Conservation (phyloP, 345 rosid genomes). For the Turritis glabra region DNA sequence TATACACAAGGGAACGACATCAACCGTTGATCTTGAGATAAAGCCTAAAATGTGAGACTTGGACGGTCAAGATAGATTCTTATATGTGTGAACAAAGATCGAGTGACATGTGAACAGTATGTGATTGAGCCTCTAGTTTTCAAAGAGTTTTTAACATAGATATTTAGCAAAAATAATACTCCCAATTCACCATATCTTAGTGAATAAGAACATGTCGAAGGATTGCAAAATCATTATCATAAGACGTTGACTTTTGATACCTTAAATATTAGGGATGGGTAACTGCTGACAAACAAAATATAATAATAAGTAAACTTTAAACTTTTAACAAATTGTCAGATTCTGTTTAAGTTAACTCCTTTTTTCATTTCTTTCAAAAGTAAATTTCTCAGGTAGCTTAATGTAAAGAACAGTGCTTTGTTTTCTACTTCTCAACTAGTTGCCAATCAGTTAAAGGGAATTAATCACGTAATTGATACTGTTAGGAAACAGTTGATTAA, state of each 20-base stretch:
- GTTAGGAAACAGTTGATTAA: neutral
- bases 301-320: too few relatives aligned
- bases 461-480: neutral
- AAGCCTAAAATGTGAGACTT: neutral
- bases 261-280: neutral
- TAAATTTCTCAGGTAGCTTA: neutral
- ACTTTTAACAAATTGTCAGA: too few relatives aligned
- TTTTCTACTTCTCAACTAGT: neutral
- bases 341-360: neutral
- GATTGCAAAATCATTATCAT: neutral
- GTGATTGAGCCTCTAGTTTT: neutral
- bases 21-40: neutral
- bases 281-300: too few relatives aligned
- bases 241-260: conserved; percentile 11
- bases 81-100: neutral
- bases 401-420: neutral
- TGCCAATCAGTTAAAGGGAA: neutral
- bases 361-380: neutral
- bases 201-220: neutral
- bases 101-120: neutral
- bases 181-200: neutral
- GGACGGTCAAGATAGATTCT: conserved; percentile 1
- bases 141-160: too few relatives aligned
- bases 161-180: too few relatives aligned
- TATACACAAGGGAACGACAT: neutral